Percentiles rank a stretch among this genome's conserved stretches.
phyloP scores from a whole-genome alignment of 345 rosid species.

The Gossypium sturtianum region DNA sequence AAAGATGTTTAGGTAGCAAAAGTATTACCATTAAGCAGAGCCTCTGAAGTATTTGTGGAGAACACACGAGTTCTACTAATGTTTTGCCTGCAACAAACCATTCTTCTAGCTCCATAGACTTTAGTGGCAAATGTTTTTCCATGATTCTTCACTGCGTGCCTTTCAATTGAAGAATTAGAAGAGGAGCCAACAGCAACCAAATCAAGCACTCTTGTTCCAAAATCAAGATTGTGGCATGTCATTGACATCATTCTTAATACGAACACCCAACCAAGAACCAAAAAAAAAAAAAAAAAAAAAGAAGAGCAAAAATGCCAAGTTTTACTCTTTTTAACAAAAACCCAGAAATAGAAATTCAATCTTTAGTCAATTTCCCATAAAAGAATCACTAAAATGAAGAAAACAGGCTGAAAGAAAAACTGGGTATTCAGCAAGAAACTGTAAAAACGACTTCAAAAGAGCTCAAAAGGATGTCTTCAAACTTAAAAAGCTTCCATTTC shows the following conservation, averaged over 20 bases:
- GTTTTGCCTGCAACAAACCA: constrained; percentile 46
- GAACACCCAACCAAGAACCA: background rate
- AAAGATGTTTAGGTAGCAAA: background rate
- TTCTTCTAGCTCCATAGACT: constrained; percentile 31
- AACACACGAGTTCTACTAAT: constrained; percentile 38
- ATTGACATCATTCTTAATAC: constrained; percentile 53
- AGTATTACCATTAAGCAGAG: constrained; percentile 45
- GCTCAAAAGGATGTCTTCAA: constrained; percentile 4
- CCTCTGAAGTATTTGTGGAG: constrained; percentile 59
- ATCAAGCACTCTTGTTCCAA: constrained; percentile 54
- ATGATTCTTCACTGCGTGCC: constrained; percentile 30
- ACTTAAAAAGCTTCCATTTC: background rate
- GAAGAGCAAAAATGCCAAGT: constrained; percentile 7
- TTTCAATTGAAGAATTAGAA: constrained; percentile 43
- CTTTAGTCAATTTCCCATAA: constrained; percentile 17
- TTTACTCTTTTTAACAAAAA: constrained; percentile 10
- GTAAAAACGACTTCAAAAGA: background rate
- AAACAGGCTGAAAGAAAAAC: background rate
- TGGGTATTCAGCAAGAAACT: constrained; percentile 13
- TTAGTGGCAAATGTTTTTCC: constrained; percentile 28
- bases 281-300: constrained; percentile 8
- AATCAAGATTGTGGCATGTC: constrained; percentile 64
- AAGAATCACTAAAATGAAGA: background rate
- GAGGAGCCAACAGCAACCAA: constrained; percentile 58
- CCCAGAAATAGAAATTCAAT: constrained; percentile 15